Conservation (phyloP, 2,329 filamentous ascomycete genomes). For the Salinomyces thailandicus region DNA sequence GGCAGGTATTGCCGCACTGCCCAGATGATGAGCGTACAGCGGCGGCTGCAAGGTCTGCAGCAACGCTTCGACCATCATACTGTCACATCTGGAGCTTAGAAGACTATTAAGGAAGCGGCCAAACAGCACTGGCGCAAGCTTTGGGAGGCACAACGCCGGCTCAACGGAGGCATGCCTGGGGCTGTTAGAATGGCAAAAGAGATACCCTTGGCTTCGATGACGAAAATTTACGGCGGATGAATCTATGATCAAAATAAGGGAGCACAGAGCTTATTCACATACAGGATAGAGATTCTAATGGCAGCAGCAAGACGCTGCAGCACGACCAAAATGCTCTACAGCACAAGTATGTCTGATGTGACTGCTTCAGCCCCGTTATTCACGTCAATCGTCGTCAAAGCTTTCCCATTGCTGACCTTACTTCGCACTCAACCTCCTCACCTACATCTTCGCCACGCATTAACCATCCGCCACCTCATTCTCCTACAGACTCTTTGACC, state of each 20-base stretch:
- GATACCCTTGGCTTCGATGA: constrained; percentile 1
- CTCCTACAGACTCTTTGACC: background rate
- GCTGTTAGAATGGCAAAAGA: background rate
- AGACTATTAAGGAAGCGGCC: too few relatives aligned
- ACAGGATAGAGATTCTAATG: too few relatives aligned
- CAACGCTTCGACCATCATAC: background rate
- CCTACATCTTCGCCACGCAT: too few relatives aligned
- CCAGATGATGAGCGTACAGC: background rate
- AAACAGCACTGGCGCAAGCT: background rate
- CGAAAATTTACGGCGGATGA: background rate
- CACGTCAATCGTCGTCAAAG: background rate
- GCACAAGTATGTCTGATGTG: background rate
- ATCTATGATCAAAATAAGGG: background rate
- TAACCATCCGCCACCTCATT: too few relatives aligned
- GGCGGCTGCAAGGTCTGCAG: background rate
- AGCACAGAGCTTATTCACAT: background rate
- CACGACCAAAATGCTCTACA: background rate
- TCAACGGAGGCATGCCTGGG: background rate
- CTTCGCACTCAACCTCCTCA: background rate
- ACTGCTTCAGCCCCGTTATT: too few relatives aligned
- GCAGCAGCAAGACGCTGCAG: too few relatives aligned
- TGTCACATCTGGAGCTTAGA: too few relatives aligned
- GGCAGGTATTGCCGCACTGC: background rate
- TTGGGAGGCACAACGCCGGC: background rate
- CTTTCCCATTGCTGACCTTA: background rate